These are phyloP conservation scores for Poronia punctata DNA, from an alignment of 495 filamentous ascomycete genomes.

Conservation along the genomic window DNA sequence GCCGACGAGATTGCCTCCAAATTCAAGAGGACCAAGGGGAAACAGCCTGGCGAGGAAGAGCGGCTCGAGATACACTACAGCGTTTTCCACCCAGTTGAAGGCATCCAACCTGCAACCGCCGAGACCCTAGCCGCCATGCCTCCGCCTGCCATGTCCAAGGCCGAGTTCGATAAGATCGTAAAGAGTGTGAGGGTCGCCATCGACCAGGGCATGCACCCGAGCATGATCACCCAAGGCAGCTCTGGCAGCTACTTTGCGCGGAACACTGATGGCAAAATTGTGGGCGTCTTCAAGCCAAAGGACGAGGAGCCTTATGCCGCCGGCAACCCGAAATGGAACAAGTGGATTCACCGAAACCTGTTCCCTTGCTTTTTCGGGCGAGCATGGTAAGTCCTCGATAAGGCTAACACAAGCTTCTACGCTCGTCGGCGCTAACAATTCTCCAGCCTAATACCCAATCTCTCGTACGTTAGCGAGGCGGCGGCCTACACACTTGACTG, in stretches of 20 bases:
- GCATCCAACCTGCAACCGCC: constrained; percentile 67
- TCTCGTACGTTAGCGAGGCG: constrained; percentile 98
- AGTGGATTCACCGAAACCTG: constrained; percentile 89
- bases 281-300: constrained; percentile 98
- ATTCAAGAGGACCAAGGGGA: constrained; percentile 81
- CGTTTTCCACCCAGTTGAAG: constrained; percentile 88
- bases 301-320: constrained; percentile 96
- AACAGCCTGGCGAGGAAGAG: constrained; percentile 69
- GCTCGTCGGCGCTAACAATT: constrained; percentile 4
- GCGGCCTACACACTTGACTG: constrained; percentile 92
- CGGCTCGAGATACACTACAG: constrained; percentile 93
- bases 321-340: constrained; percentile 90
- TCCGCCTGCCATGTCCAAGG: constrained; percentile 57
- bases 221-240: constrained; percentile 92
- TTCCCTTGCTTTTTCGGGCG: constrained; percentile 97
- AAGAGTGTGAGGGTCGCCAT: constrained; percentile 87
- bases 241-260: constrained; percentile 97
- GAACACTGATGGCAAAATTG: constrained; percentile 83
- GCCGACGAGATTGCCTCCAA: constrained; percentile 96
- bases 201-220: constrained; percentile 84
- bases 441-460: constrained; percentile 79
- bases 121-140: constrained; percentile 56
- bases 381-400: constrained; percentile 54
- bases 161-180: constrained; percentile 81
- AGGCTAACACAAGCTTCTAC: neutral